Base-by-base conservation (phyloP, 768 basidiomycete species). In the Psilocybe azurescens region DNA sequence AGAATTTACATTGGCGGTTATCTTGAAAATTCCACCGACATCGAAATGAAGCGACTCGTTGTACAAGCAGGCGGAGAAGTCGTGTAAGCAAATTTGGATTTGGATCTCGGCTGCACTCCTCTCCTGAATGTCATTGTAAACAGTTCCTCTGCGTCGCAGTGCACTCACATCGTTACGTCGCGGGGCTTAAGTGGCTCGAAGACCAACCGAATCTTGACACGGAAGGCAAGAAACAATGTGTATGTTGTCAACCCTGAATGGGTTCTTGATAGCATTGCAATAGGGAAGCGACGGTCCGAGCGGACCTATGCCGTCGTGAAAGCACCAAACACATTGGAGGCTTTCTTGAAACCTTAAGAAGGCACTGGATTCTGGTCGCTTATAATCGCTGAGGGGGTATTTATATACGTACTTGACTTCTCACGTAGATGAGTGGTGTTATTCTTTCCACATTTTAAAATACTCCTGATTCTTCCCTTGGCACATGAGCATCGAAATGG, bases 161-260 rank as follows among this genome's bases (percentile, higher is more conserved):
- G 88, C 50, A 94, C 93, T 6, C 93, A 95, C 71, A 87, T 95
- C 54, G 69, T 95, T 41, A 90, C 89, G 8, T 93, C 91, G 5
- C 85, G 86, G 64, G 83, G 82, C 56, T 78, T 94, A 59, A 91
- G 81, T 67, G 91, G 82, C 16, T 83, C 86, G 29, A 94, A 94
- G 74, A 89, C 84, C 2, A 86, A 93, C 60, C 86, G 81, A 67
- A 67, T 87, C 54, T 73, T 94, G 58, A 84, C 81, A 18, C 72
- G 76, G 24, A 86, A 84, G 67, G 78, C 77, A 33, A 78, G 78
- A 64, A 80, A 72, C 59, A 79, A 79, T 38, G 77, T 79, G 6
- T 81, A 89, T 58, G 83, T 94, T 58, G 90, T 94, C 33, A 86
- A 80, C 59, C 91, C 91, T 8, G 87, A 89, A 70, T 93, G 90